phyloP scores from a whole-genome alignment of 768 basidiomycete species.

The Ramaria rubella region DNA sequence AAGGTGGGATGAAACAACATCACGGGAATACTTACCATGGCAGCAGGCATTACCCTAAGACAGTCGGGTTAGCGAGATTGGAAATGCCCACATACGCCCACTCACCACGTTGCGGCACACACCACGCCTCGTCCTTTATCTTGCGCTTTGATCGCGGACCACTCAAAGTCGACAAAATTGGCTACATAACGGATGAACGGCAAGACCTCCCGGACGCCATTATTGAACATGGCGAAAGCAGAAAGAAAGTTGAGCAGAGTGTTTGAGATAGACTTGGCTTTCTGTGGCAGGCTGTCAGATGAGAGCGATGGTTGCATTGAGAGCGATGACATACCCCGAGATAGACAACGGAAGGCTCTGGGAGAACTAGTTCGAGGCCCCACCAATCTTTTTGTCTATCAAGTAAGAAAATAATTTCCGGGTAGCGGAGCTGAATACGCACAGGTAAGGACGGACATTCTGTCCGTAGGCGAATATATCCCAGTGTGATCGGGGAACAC shows the following conservation, averaged over 20 bases:
- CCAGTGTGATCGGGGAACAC: conserved; percentile 63
- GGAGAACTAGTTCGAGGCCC: conserved; percentile 76
- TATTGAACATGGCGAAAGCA: conserved; percentile 58
- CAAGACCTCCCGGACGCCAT: conserved; percentile 74
- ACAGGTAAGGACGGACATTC: conserved; percentile 78
- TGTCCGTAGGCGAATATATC: conserved; percentile 62
- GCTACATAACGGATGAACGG: conserved; percentile 81
- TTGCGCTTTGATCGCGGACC: conserved; percentile 51
- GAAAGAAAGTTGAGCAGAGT: conserved; percentile 70
- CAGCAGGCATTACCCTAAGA: conserved; percentile 68
- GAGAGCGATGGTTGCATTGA: not conserved
- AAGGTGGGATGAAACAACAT: not conserved
- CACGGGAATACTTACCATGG: conserved; percentile 40
- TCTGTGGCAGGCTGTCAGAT: conserved; percentile 28
- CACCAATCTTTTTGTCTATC: conserved; percentile 64
- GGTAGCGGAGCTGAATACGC: conserved; percentile 22
- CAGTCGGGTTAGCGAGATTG: not conserved
- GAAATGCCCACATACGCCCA: conserved; percentile 5
- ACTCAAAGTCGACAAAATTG: conserved; percentile 75
- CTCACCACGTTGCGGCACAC: conserved; percentile 83
- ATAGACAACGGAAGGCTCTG: conserved; percentile 58
- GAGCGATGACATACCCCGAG: conserved; percentile 41
- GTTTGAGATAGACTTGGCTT: conserved; percentile 51
- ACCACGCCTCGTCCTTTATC: conserved; percentile 74
- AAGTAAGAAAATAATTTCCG: conserved; percentile 2